Percentiles rank a stretch among this genome's conserved stretches.
These are phyloP conservation scores for Malassezia yamatoensis DNA, from an alignment of 1,284 basidiomycete genomes.

Conservation along the genomic window DNA sequence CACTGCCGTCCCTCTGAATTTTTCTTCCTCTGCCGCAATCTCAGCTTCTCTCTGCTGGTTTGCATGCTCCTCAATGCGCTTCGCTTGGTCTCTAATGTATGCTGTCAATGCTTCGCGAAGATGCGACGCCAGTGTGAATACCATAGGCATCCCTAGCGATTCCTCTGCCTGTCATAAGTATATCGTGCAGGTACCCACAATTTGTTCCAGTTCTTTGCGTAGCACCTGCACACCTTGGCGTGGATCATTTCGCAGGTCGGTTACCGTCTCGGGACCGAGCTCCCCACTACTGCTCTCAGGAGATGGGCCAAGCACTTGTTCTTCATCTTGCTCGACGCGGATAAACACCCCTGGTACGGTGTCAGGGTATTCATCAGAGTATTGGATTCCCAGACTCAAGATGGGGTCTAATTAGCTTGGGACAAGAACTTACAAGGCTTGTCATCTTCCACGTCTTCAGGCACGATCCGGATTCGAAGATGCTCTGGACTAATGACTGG, in stretches of 20 bases:
- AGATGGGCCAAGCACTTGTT: constrained; percentile 21
- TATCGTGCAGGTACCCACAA: constrained; percentile 53
- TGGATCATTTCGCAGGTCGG: constrained; percentile 50
- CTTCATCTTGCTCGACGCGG: constrained; percentile 54
- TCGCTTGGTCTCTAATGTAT: constrained; percentile 54
- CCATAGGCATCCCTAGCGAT: constrained; percentile 93
- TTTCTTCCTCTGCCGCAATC: constrained; percentile 69
- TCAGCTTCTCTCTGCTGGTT: constrained; percentile 62
- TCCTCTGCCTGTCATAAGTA: constrained; percentile 60
- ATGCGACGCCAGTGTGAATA: constrained; percentile 81
- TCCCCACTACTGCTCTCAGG: neutral
- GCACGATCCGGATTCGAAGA: constrained; percentile 75
- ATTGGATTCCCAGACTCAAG: constrained; percentile 59
- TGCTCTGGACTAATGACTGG: constrained; percentile 73
- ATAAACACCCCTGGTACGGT: constrained; percentile 65
- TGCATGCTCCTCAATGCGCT: constrained; percentile 52
- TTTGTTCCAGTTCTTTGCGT: constrained; percentile 56
- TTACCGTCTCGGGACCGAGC: neutral
- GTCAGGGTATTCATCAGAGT: constrained; percentile 64
- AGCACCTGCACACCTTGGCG: constrained; percentile 51
- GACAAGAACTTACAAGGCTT: constrained; percentile 7
- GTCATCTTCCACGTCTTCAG: constrained; percentile 58
- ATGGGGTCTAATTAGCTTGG: constrained; percentile 17
- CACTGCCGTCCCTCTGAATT: constrained; percentile 79
- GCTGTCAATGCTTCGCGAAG: constrained; percentile 66